Conservation (phyloP, 176 grass and related monocot species). For the Avena atlantica region DNA sequence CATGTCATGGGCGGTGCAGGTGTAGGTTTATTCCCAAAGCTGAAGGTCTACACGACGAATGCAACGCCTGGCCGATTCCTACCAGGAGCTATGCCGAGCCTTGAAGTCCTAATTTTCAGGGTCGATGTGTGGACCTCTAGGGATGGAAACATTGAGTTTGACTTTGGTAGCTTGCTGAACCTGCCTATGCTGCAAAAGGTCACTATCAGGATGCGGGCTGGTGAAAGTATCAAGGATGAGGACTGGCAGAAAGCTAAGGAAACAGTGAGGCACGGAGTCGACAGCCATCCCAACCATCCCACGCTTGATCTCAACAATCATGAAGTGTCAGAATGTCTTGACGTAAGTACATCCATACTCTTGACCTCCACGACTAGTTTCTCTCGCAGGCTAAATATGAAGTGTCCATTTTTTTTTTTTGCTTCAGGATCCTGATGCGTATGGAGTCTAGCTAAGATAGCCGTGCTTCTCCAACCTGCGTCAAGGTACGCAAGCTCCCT, state of each 20-base stretch:
- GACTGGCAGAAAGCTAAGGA: neutral
- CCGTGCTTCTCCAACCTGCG: neutral
- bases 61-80: neutral
- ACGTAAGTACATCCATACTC: neutral
- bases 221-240: neutral
- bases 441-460: neutral
- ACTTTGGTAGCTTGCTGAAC: neutral
- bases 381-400: neutral
- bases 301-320: fast-evolving
- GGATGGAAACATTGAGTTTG: too few relatives aligned
- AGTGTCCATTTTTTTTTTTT: neutral
- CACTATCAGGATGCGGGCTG: fast-evolving
- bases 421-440: neutral
- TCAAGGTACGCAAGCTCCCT: neutral
- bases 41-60: neutral
- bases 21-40: neutral
- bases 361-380: too few relatives aligned
- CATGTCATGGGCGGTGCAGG: neutral
- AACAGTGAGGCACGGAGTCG: neutral
- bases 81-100: neutral
- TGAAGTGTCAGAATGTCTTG: neutral
- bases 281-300: neutral
- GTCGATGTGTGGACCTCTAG: neutral
- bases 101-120: too few relatives aligned
- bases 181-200: neutral